Evolutionary conservation across 106 monocot genomes (phyloP), one percentile per base, ranked within the genome.

Genomic region (Hemerocallis citrina): DNA sequence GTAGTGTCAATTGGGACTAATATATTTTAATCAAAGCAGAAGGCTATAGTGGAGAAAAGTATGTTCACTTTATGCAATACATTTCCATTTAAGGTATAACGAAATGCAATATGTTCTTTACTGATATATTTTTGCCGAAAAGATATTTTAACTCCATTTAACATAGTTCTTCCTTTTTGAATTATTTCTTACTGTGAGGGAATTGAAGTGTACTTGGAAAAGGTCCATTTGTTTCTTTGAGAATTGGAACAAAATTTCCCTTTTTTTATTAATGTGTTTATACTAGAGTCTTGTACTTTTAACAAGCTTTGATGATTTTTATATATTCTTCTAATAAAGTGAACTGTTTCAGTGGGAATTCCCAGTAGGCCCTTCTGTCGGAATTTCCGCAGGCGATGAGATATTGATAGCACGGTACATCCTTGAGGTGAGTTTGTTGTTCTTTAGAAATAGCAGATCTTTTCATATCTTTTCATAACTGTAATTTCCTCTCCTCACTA

Each of bases 291-390:
- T 34, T 46, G 31, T 28, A 55, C 47, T 0, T 38, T 12, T 66
- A 0, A 1, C 5, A 50, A 24, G 25, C 11, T 10, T 1, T 12
- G 9, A 30, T 54, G 30, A 14, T 54, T 23, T 29, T 45, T 64
- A 3, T 49, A n/a, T n/a, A 5, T 38, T n/a, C n/a, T n/a, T n/a
- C n/a, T 25, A 3, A 50, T 50, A 27, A 28, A 50, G 25, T 50
- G 50, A 3, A 25, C 28, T 27, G 10, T 56, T 67, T 5, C 43
- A 93, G 79, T 83, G 83, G 88, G 88, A 88, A 47, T 83, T 83
- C 59, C 88, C 83, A 83, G 88, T 89, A 64, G 88, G 88, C 14
- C 88, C 88, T 21, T 40, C 24, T n/a, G 68, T 77, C 52, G 88
- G 79, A 34, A 83, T 89, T 44, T 77, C 79, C 22, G 51, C 83